A percentile compares a stretch with the other conserved stretches of the same genome.
phyloP scores from a whole-genome alignment of 2,329 filamentous ascomycete species.

The Knoxdaviesia capensis region DNA sequence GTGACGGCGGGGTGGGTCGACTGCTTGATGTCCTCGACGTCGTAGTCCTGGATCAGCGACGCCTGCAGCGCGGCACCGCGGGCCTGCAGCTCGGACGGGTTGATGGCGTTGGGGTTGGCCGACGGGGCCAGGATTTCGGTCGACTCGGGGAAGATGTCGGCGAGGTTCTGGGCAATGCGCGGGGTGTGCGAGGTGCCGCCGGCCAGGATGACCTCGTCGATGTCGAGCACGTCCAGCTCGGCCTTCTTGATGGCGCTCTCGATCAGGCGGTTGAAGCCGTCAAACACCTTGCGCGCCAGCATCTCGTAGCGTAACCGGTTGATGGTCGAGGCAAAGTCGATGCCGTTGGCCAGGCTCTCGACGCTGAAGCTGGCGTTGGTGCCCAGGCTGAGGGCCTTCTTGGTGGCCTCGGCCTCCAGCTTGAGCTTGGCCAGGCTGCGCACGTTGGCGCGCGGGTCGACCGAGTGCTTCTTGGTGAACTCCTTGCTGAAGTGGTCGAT shows the following conservation, averaged over 20 bases:
- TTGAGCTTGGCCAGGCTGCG: conserved; percentile 80
- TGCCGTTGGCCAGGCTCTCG: conserved; percentile 71
- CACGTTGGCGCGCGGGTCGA: conserved; percentile 65
- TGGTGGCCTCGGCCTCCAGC: conserved; percentile 74
- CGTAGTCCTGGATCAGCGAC: conserved; percentile 84
- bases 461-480: conserved; percentile 91
- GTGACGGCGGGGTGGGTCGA: conserved; percentile 91
- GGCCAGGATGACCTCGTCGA: conserved; percentile 85
- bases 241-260: conserved; percentile 81
- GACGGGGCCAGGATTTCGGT: conserved; percentile 69
- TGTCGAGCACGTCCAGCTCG: conserved; percentile 72
- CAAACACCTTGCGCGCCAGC: conserved; percentile 67
- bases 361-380: conserved; percentile 81
- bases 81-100: conserved; percentile 77
- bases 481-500: conserved; percentile 97
- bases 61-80: conserved; percentile 92
- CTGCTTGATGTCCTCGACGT: conserved; percentile 82
- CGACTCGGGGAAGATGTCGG: conserved; percentile 58
- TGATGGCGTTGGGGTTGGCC: conserved; percentile 59
- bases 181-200: conserved; percentile 88
- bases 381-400: conserved; percentile 79
- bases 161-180: conserved; percentile 68
- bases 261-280: conserved; percentile 70
- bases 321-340: conserved; percentile 80
- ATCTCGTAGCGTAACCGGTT: conserved; percentile 90